Evolutionary conservation across 176 grass and related monocot genomes (phyloP).

Genomic region (Musa beccarii): DNA sequence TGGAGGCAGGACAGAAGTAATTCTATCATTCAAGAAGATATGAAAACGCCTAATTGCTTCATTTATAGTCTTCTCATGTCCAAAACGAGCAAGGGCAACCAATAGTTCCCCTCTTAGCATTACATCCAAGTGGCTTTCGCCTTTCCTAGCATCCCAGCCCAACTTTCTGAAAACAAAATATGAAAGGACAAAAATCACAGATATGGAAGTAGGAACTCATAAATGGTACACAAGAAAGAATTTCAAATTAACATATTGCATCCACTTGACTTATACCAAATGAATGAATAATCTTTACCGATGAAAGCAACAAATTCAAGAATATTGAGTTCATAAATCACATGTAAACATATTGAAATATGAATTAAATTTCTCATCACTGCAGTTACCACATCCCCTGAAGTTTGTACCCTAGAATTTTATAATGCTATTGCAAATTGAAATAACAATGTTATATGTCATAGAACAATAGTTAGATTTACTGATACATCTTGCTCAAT

Average conservation of each 20-base stretch:
- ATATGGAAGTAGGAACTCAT: not conserved
- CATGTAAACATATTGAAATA: not conserved
- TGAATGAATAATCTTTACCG: too few relatives aligned
- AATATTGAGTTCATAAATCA: not conserved
- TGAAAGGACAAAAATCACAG: not conserved
- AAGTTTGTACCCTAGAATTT: too few relatives aligned
- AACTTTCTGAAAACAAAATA: conserved; percentile 49
- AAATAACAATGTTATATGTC: too few relatives aligned
- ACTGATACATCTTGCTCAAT: too few relatives aligned
- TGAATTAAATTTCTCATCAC: too few relatives aligned
- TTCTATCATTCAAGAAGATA: conserved; percentile 66
- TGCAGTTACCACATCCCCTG: too few relatives aligned
- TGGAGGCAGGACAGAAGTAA: conserved; percentile 69
- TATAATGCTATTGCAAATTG: too few relatives aligned
- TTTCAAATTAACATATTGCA: not conserved
- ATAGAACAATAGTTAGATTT: too few relatives aligned
- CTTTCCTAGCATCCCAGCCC: conserved; percentile 72
- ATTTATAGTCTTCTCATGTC: conserved; percentile 58
- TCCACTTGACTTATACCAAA: not conserved
- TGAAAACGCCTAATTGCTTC: conserved; percentile 63
- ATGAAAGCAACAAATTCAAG: not conserved
- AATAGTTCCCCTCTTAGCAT: conserved; percentile 87
- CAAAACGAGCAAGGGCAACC: conserved; percentile 53
- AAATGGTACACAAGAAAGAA: not conserved
- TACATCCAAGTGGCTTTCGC: conserved; percentile 68